Percentiles rank a stretch among this genome's conserved stretches.
phyloP scores from a whole-genome alignment of 768 basidiomycete genomes.

The Suillus tomentosus region DNA sequence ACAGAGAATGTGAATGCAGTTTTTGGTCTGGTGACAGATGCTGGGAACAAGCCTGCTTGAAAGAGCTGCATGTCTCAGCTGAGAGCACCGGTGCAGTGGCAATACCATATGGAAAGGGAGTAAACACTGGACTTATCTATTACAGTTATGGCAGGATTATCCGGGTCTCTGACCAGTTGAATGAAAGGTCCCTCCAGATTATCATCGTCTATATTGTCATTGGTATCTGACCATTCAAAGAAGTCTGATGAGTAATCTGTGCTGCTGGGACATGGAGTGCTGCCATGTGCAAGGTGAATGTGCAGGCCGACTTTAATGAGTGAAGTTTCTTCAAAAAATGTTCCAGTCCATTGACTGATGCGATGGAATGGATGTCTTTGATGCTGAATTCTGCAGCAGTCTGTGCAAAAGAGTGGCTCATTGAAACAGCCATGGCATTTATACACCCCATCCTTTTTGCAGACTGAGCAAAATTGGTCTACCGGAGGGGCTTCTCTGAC shows the following conservation, averaged over 20 bases:
- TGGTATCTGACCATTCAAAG: background rate
- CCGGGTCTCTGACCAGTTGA: background rate
- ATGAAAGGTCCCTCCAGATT: background rate
- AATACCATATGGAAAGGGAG: background rate
- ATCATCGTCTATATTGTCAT: background rate
- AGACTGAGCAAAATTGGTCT: background rate
- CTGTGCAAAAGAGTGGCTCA: background rate
- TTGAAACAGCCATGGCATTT: slow-evolving; percentile 4
- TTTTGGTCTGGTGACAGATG: background rate
- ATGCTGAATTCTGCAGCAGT: background rate
- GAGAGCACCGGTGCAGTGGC: background rate
- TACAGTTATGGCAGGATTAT: background rate
- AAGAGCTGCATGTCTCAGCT: background rate
- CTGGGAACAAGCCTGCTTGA: background rate
- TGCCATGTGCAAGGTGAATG: background rate
- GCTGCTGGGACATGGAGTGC: background rate
- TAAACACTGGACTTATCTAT: background rate
- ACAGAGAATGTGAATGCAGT: background rate
- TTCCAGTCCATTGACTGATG: background rate
- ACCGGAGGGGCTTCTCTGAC: background rate
- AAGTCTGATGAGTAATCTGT: background rate
- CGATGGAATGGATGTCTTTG: background rate
- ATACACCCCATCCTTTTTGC: slow-evolving; percentile 1
- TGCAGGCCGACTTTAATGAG: background rate
- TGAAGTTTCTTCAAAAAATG: slow-evolving; percentile 1